phyloP scores from a whole-genome alignment of 176 grass and related monocot species.

The Lolium multiflorum region DNA sequence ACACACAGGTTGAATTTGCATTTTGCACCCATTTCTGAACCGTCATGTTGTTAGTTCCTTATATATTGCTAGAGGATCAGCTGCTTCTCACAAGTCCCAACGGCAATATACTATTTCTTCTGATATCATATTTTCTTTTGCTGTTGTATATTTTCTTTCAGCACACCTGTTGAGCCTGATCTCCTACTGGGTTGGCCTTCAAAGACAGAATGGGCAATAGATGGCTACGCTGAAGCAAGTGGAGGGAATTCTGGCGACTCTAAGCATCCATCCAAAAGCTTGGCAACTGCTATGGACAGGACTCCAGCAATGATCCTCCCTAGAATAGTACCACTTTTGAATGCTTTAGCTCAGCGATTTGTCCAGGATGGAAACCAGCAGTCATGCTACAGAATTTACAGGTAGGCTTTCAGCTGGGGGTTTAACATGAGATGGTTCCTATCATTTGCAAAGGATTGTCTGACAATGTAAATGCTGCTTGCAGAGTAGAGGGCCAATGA shows the following conservation, averaged over 20 bases:
- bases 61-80: neutral
- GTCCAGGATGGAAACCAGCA: constrained; percentile 83
- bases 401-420: neutral
- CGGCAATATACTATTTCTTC: neutral
- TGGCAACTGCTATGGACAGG: constrained; percentile 64
- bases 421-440: constrained; percentile 9
- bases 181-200: constrained; percentile 62
- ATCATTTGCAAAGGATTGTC: constrained; percentile 35
- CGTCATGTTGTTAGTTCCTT: constrained; percentile 4
- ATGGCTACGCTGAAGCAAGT: constrained; percentile 33
- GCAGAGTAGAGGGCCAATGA: constrained; percentile 38
- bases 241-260: constrained; percentile 36
- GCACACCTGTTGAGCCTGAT: constrained; percentile 78
- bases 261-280: constrained; percentile 72
- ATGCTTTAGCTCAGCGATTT: constrained; percentile 88
- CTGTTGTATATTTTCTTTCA: constrained; percentile 54
- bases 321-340: constrained; percentile 73
- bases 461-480: constrained; percentile 43
- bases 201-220: constrained; percentile 47
- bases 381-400: constrained; percentile 56
- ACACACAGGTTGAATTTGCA: constrained; percentile 61
- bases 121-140: neutral
- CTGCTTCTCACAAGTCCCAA: neutral
- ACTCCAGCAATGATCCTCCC: constrained; percentile 74
- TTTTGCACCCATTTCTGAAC: constrained; percentile 12